Evolutionary conservation across 306 rosid genomes (phyloP).

Genomic region (Vicia villosa): DNA sequence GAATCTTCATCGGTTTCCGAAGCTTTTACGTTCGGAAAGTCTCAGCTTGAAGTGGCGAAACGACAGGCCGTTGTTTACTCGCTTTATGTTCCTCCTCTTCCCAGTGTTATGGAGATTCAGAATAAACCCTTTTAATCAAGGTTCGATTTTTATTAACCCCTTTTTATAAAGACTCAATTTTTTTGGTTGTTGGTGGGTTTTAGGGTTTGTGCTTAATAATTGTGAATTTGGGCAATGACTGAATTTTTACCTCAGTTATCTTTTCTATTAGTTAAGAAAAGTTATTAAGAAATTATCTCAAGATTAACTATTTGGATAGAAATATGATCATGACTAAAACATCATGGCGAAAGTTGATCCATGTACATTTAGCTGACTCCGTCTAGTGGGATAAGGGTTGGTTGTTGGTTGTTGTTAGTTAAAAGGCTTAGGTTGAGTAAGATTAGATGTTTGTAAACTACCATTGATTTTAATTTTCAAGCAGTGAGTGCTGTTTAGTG

Average conservation of each 20-base stretch:
- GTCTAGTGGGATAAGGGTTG: too few relatives aligned
- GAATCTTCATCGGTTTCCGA: conserved; percentile 46
- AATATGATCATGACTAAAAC: too few relatives aligned
- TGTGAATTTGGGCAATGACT: not conserved
- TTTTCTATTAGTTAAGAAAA: too few relatives aligned
- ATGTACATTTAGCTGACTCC: too few relatives aligned
- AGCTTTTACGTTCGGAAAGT: conserved; percentile 50
- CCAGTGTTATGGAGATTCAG: conserved; percentile 66
- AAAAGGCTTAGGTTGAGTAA: not conserved
- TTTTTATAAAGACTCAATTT: not conserved
- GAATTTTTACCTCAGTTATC: too few relatives aligned
- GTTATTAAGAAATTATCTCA: too few relatives aligned
- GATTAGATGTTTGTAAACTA: not conserved
- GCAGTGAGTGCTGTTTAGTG: not conserved
- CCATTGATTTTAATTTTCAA: not conserved
- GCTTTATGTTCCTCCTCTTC: conserved; percentile 62
- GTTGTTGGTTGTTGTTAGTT: not conserved
- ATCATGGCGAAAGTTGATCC: too few relatives aligned
- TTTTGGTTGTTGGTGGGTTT: not conserved
- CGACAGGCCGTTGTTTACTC: conserved; percentile 66
- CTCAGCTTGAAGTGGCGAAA: conserved; percentile 63
- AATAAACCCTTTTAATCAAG: not conserved
- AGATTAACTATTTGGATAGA: too few relatives aligned
- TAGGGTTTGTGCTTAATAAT: not conserved
- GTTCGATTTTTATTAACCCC: not conserved